phyloP scores from a whole-genome alignment of 2,329 filamentous ascomycete species.

The Monosporascus sp. region DNA sequence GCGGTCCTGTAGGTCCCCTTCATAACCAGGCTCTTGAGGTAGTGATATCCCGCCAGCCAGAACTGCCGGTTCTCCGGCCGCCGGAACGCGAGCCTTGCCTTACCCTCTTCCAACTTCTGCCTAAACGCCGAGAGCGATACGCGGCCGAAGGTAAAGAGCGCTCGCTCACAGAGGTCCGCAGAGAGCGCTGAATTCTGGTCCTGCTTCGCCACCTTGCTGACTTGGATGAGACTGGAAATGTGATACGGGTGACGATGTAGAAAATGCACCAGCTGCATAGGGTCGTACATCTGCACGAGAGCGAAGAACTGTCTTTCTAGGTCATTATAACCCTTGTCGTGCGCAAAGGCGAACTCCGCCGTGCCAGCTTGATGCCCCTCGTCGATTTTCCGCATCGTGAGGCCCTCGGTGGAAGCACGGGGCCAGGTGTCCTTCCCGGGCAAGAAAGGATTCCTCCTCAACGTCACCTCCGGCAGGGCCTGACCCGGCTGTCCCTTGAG shows the following conservation, averaged over 20 bases:
- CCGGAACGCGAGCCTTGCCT: slow-evolving; percentile 73
- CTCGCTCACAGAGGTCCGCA: slow-evolving; percentile 82
- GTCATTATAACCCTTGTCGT: slow-evolving; percentile 67
- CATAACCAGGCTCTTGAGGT: slow-evolving; percentile 76
- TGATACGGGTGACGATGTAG: slow-evolving; percentile 79
- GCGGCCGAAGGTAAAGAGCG: slow-evolving; percentile 89
- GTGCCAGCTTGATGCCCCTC: slow-evolving; percentile 42
- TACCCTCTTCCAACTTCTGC: slow-evolving; percentile 68
- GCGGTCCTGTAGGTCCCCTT: slow-evolving; percentile 93
- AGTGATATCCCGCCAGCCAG: slow-evolving; percentile 84
- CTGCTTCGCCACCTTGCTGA: slow-evolving; percentile 86
- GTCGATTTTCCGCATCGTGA: slow-evolving; percentile 66
- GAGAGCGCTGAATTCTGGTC: slow-evolving; percentile 83
- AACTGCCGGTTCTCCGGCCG: slow-evolving; percentile 87
- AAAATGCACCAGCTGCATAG: slow-evolving; percentile 72
- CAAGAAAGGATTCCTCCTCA: slow-evolving; percentile 76
- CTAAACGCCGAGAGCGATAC: slow-evolving; percentile 80
- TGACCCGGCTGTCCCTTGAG: slow-evolving; percentile 51
- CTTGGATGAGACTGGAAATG: slow-evolving; percentile 87
- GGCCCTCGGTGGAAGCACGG: slow-evolving; percentile 67
- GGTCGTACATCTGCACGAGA: slow-evolving; percentile 78
- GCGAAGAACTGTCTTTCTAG: slow-evolving; percentile 72
- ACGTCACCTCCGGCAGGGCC: slow-evolving; percentile 63
- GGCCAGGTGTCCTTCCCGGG: slow-evolving; percentile 88
- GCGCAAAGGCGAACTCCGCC: slow-evolving; percentile 71